phyloP scores from a whole-genome alignment of 305 asterid species.

The Solanum aculeatissimum region DNA sequence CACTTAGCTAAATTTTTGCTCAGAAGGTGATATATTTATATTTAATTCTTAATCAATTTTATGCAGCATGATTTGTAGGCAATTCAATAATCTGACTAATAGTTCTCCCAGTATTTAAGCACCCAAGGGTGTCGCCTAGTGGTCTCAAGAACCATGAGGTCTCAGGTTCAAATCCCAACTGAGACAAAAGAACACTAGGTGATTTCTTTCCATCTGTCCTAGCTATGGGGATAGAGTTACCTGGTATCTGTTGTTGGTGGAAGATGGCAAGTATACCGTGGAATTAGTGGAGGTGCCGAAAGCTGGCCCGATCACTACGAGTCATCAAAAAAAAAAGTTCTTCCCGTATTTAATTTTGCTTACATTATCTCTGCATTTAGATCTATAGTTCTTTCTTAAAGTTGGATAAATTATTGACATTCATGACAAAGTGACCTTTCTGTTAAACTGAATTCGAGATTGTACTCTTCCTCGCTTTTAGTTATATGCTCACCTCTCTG shows the following conservation, averaged over 20 bases:
- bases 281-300: no score
- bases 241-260: background rate
- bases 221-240: background rate
- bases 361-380: background rate
- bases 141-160: background rate
- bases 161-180: background rate
- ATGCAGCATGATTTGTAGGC: background rate
- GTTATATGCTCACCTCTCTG: background rate
- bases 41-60: background rate
- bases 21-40: conserved; percentile 50
- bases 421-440: background rate
- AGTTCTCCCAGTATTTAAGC: background rate
- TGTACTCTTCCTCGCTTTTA: background rate
- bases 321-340: background rate
- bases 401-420: background rate
- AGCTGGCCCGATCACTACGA: background rate
- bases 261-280: background rate
- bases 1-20: conserved; percentile 72
- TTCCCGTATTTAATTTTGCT: background rate
- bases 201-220: background rate
- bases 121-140: background rate
- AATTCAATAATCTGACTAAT: background rate
- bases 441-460: background rate
- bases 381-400: background rate
- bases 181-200: background rate